Conservation (phyloP, 2,329 filamentous ascomycete genomes). For the Sporothrix phasma region DNA sequence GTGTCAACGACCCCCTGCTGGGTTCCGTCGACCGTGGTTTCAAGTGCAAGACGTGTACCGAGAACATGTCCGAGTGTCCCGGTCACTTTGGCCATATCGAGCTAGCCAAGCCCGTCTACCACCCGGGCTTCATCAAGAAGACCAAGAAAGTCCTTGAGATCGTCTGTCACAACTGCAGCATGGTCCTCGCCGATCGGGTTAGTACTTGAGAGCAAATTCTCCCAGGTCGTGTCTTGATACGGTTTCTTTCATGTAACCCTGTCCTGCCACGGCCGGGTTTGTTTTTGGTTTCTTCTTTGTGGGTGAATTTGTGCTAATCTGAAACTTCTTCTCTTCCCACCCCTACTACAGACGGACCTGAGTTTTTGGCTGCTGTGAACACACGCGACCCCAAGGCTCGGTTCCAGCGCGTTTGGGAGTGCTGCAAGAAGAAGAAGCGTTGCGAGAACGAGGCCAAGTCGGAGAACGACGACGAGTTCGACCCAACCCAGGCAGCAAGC, state of each 20-base stretch:
- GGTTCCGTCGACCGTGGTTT: constrained; percentile 94
- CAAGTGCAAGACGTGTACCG: constrained; percentile 92
- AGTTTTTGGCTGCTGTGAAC: constrained; percentile 70
- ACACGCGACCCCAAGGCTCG: constrained; percentile 88
- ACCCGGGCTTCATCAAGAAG: constrained; percentile 93
- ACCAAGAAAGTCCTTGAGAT: constrained; percentile 99
- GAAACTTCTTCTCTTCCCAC: constrained; percentile 26
- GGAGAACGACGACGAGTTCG: constrained; percentile 56
- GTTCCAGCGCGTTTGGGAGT: constrained; percentile 84
- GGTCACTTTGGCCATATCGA: constrained; percentile 99
- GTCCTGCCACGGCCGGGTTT: constrained; percentile 19
- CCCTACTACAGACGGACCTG: constrained; percentile 59
- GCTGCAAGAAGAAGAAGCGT: constrained; percentile 78
- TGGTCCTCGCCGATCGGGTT: constrained; percentile 95
- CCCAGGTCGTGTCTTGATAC: not conserved
- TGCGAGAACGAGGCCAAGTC: constrained; percentile 68
- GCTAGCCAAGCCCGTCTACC: constrained; percentile 89
- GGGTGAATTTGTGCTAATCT: constrained; percentile 47
- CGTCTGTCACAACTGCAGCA: constrained; percentile 98
- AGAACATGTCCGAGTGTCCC: constrained; percentile 91
- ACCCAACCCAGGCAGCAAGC: constrained; percentile 42
- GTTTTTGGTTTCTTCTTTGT: constrained; percentile 36
- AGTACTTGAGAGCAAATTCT: constrained; percentile 45
- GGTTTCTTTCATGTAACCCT: not conserved
- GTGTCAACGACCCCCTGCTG: constrained; percentile 89